These are phyloP conservation scores for Scheffersomyces parashehatae DNA, from an alignment of 1,139 yeast species.

Conservation along the genomic window DNA sequence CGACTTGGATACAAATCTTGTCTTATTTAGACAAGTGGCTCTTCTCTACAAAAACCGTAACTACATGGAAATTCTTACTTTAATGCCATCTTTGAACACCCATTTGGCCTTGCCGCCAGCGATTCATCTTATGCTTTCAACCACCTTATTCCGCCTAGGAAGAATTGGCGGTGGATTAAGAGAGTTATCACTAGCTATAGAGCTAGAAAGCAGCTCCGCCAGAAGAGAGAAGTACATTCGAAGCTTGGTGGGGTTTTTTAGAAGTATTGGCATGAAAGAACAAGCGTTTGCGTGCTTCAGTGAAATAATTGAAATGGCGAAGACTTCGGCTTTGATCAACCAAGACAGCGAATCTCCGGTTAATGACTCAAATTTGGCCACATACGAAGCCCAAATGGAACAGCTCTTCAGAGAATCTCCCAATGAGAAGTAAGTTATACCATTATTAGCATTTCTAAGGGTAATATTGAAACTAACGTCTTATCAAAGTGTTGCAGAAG, in stretches of 20 bases:
- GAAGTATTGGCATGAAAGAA: constrained; percentile 14
- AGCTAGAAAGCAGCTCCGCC: constrained; percentile 17
- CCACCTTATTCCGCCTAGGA: constrained; percentile 26
- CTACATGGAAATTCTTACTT: constrained; percentile 14
- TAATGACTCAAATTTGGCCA: too few relatives aligned
- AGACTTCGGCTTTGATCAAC: constrained; percentile 2
- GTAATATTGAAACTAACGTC: not conserved
- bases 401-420: not conserved
- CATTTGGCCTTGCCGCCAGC: constrained; percentile 6
- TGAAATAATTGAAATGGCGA: constrained; percentile 12
- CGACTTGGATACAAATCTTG: not conserved
- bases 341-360: not conserved
- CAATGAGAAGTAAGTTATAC: constrained; percentile 2
- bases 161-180: constrained; percentile 26
- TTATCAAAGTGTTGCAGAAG: not conserved
- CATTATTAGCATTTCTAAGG: not conserved
- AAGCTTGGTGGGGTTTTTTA: constrained; percentile 18
- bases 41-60: constrained; percentile 11
- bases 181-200: constrained; percentile 28
- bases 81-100: constrained; percentile 10
- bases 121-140: constrained; percentile 17
- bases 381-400: not conserved
- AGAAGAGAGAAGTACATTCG: constrained; percentile 17
- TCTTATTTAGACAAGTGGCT: constrained; percentile 5
- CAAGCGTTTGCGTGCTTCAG: constrained; percentile 11